Percentiles rank a stretch among this genome's conserved stretches.
Conservation (phyloP, 495 filamentous ascomycete genomes). For the Platismatia glauca region DNA sequence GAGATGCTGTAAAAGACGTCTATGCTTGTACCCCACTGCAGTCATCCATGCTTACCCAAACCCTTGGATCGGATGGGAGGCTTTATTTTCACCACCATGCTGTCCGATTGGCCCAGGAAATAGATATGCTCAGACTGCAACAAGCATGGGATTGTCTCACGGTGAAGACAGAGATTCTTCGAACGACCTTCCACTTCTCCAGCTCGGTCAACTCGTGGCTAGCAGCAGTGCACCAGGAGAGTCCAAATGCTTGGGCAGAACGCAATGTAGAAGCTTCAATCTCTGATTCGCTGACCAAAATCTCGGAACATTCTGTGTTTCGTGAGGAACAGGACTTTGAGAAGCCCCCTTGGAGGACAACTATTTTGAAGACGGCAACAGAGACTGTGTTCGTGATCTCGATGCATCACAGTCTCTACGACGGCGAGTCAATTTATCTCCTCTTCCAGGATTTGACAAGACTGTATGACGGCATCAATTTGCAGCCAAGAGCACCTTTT, state of each 20-base stretch:
- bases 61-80: slow-evolving; percentile 21
- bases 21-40: slow-evolving; percentile 29
- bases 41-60: slow-evolving; percentile 28
- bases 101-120: slow-evolving; percentile 7
- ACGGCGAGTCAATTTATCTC: slow-evolving; percentile 57
- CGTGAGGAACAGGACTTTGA: slow-evolving; percentile 15
- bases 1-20: slow-evolving; percentile 4
- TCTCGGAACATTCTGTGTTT: slow-evolving; percentile 7
- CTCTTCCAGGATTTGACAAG: slow-evolving; percentile 44
- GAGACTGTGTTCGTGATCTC: slow-evolving; percentile 38
- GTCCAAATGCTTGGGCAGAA: slow-evolving; percentile 9
- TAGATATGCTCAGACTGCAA: slow-evolving; percentile 11
- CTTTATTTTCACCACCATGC: slow-evolving; percentile 27
- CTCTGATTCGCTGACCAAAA: neutral
- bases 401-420: slow-evolving; percentile 73
- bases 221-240: slow-evolving; percentile 17
- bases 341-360: slow-evolving; percentile 10
- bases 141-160: slow-evolving; percentile 15
- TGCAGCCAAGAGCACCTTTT: slow-evolving; percentile 12
- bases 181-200: slow-evolving; percentile 23
- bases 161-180: slow-evolving; percentile 24
- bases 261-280: neutral
- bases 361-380: slow-evolving; percentile 1
- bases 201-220: slow-evolving; percentile 9
- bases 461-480: neutral